Base-by-base conservation (phyloP, 129 eudicot genomes). In the Pseudognaphalium luteoalbum region DNA sequence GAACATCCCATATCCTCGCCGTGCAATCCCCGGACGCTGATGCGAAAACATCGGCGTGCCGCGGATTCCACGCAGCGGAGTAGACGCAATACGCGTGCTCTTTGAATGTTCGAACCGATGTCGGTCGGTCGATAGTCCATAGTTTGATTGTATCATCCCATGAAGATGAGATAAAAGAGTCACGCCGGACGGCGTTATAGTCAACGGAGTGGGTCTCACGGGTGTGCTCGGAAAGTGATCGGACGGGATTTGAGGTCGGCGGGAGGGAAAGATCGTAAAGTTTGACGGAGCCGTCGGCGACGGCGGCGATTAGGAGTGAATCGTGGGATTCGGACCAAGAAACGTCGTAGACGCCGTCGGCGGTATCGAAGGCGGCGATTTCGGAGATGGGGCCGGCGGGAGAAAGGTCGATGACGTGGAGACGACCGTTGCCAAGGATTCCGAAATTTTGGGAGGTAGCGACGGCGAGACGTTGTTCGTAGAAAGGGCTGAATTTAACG, bases 321-420 rank as follows among this genome's bases (percentile, higher is more conserved):
- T 95, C 99, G 64, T 89, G 99, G 32, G 99, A 89, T 62, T 95
- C 97, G 1, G 97, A 89, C 99, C 99, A 95, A 61, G 97, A 85
- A 32, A 91, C 76, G 80, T 95, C 96, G 86, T 95, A 91, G 25
- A 95, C 96, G 41, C 99, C 99, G 73, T 95, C 99, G 32, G 99
- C 87, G 63, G 99, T 95, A 75, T 95, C 97, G 80, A 81, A 95
- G 79, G 96, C 76, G 77, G 92, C 87, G 83, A 90, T 50, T 66
- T 89, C 90, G 71, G 96, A 21, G 83, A 91, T 79, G 74, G 90
- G 86, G 15, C 82, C 83, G 59, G 83, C 71, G 16, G 98, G 93
- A 60, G 91, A 79, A 69, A 91, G 89, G 81, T 87, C 89, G 63
- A 95, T 89, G 71, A 95, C 81, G 88, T 92, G 97, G 68, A 92